Percentiles rank a stretch among this genome's conserved stretches.
Conservation (phyloP, 176 grass and related monocot genomes). For the Tillandsia fasciculata region DNA sequence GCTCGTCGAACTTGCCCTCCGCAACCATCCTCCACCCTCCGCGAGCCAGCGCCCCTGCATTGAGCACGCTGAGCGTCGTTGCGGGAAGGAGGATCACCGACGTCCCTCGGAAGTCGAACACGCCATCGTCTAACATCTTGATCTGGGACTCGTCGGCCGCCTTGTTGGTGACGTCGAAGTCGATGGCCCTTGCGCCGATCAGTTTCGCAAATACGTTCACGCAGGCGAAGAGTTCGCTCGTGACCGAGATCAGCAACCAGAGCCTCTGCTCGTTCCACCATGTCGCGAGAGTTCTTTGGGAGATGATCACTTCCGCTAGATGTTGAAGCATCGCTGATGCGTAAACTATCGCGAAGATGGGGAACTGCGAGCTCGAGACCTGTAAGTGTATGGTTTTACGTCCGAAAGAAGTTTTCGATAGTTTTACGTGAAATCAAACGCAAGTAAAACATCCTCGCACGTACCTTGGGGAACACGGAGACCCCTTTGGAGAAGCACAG, state of each 20-base stretch:
- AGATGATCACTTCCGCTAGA: slow-evolving; percentile 28
- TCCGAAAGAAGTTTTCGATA: not conserved
- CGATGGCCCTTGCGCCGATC: slow-evolving; percentile 1
- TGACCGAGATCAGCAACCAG: slow-evolving; percentile 43
- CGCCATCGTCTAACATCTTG: slow-evolving; percentile 27
- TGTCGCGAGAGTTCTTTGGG: not conserved
- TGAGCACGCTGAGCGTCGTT: slow-evolving; percentile 47
- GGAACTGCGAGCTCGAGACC: slow-evolving; percentile 14
- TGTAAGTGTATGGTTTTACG: not conserved
- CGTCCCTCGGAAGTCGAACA: slow-evolving; percentile 45
- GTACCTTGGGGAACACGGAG: slow-evolving; percentile 33
- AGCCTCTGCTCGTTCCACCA: slow-evolving; percentile 52
- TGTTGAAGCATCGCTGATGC: slow-evolving; percentile 29
- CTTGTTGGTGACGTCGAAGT: slow-evolving; percentile 50
- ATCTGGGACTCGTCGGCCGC: slow-evolving; percentile 15
- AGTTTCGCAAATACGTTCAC: slow-evolving; percentile 20
- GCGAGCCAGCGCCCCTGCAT: slow-evolving; percentile 17
- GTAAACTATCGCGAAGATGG: slow-evolving; percentile 20
- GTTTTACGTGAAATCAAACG: not conserved
- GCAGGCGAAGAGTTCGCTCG: slow-evolving; percentile 36
- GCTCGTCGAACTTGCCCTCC: not conserved
- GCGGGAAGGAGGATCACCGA: slow-evolving; percentile 44
- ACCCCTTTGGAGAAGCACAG: slow-evolving; percentile 32
- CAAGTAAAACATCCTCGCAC: not conserved
- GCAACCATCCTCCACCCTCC: slow-evolving; percentile 27